Conservation (phyloP, 352 stramenopile species). For the Globisporangium perplexum region DNA sequence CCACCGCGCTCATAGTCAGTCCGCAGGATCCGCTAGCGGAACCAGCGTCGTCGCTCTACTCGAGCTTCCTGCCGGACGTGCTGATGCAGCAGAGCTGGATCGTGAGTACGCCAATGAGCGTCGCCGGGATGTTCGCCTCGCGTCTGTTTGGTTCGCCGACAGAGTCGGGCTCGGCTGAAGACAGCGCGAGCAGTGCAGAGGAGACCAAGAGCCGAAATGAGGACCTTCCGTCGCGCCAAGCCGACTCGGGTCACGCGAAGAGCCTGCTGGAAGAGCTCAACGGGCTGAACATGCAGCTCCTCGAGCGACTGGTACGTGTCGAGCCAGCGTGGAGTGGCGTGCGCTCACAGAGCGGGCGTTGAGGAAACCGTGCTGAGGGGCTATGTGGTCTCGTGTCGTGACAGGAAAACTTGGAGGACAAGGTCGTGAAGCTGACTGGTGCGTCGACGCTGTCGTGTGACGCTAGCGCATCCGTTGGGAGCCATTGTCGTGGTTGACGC, state of each 20-base stretch:
- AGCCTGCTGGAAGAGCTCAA: conserved; percentile 81
- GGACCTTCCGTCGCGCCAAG: conserved; percentile 8
- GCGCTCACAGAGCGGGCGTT: background rate
- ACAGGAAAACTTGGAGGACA: conserved; percentile 72
- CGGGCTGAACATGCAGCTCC: conserved; percentile 78
- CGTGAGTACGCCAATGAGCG: conserved; percentile 54
- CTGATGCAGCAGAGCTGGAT: conserved; percentile 60
- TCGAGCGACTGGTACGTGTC: conserved; percentile 59
- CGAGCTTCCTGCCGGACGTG: conserved; percentile 37
- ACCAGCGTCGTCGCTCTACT: conserved; percentile 26
- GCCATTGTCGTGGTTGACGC: background rate
- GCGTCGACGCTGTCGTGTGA: background rate
- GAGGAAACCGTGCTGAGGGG: background rate
- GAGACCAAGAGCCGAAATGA: conserved; percentile 19
- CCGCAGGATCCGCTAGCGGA: conserved; percentile 7
- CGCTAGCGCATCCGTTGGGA: too few relatives aligned
- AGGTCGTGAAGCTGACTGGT: conserved; percentile 59
- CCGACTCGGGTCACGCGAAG: conserved; percentile 37
- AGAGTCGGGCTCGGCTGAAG: conserved; percentile 2
- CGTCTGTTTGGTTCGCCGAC: conserved; percentile 59
- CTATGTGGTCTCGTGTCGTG: background rate
- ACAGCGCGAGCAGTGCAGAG: background rate
- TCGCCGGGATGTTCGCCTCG: conserved; percentile 53
- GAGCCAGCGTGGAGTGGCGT: too few relatives aligned
- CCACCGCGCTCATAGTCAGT: conserved; percentile 34